Conservation (phyloP, 768 basidiomycete genomes). For the Grammothele lineata region DNA sequence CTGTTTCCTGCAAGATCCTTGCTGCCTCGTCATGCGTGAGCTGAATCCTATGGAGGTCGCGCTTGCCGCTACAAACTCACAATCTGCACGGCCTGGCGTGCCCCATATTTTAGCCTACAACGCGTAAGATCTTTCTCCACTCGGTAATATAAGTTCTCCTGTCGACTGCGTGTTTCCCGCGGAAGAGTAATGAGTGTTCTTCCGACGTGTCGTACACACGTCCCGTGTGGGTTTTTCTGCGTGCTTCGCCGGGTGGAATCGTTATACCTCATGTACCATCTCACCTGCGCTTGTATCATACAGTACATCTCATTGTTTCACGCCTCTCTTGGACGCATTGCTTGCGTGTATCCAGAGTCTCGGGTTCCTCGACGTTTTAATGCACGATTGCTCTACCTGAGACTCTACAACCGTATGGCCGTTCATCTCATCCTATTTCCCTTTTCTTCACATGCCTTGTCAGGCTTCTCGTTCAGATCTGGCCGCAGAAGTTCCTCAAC, state of each 20-base stretch:
- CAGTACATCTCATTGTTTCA: too few relatives aligned
- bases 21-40: constrained; percentile 50
- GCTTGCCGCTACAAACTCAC: constrained; percentile 19
- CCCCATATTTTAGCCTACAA: constrained; percentile 21
- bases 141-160: constrained; percentile 28
- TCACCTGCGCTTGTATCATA: too few relatives aligned
- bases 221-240: constrained; percentile 45
- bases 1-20: constrained; percentile 95
- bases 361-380: too few relatives aligned
- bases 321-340: too few relatives aligned
- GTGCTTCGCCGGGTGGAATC: constrained; percentile 48
- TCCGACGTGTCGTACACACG: constrained; percentile 44
- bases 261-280: constrained; percentile 58
- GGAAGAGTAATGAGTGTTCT: background rate
- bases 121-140: constrained; percentile 22
- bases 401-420: too few relatives aligned
- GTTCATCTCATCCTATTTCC: too few relatives aligned
- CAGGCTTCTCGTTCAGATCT: too few relatives aligned
- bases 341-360: too few relatives aligned
- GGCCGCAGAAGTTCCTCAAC: too few relatives aligned
- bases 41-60: constrained; percentile 22
- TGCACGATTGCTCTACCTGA: too few relatives aligned
- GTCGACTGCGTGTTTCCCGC: background rate
- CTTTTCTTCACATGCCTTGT: too few relatives aligned
- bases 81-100: constrained; percentile 27